Evolutionary conservation across 1,139 yeast genomes (phyloP).

Genomic region (Pichia sp.): DNA sequence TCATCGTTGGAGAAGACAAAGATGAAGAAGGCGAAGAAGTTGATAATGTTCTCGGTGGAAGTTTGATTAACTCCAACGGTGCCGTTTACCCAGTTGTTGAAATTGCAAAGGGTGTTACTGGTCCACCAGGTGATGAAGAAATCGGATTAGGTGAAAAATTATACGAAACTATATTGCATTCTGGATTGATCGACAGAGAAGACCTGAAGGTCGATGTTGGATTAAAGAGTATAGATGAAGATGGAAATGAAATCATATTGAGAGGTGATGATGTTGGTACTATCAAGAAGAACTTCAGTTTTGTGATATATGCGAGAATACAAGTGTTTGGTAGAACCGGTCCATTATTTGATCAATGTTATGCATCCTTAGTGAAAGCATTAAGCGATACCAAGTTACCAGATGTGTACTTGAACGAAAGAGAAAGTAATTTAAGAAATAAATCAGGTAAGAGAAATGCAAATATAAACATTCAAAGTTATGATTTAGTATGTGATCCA

Average conservation of each 20-base stretch:
- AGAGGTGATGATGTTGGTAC: conserved; percentile 41
- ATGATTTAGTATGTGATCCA: conserved; percentile 44
- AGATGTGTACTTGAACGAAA: conserved; percentile 59
- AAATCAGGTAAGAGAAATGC: conserved; percentile 26
- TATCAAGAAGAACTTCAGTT: conserved; percentile 48
- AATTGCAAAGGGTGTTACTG: conserved; percentile 66
- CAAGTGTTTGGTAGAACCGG: conserved; percentile 82
- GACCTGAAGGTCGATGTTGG: conserved; percentile 53
- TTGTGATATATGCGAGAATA: conserved; percentile 70
- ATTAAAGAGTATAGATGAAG: conserved; percentile 39
- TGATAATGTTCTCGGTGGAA: conserved; percentile 11
- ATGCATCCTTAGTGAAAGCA: conserved; percentile 68
- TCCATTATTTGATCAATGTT: conserved; percentile 76
- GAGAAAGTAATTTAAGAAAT: conserved; percentile 46
- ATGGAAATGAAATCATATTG: conserved; percentile 32
- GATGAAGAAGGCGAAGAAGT: conserved; percentile 7
- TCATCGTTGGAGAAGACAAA: conserved; percentile 21
- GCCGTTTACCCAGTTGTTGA: conserved; percentile 79
- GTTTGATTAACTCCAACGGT: conserved; percentile 14
- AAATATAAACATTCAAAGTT: conserved; percentile 23
- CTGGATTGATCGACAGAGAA: conserved; percentile 48
- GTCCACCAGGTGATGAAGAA: conserved; percentile 88
- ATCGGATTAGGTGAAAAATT: conserved; percentile 74
- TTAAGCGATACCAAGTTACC: conserved; percentile 64
- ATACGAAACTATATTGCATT: conserved; percentile 56